A percentile compares a stretch with the other conserved stretches of the same genome.
Evolutionary conservation across 192 early-diverging fungal species (phyloP).

Genomic region (Bifiguratus adelaidae): DNA sequence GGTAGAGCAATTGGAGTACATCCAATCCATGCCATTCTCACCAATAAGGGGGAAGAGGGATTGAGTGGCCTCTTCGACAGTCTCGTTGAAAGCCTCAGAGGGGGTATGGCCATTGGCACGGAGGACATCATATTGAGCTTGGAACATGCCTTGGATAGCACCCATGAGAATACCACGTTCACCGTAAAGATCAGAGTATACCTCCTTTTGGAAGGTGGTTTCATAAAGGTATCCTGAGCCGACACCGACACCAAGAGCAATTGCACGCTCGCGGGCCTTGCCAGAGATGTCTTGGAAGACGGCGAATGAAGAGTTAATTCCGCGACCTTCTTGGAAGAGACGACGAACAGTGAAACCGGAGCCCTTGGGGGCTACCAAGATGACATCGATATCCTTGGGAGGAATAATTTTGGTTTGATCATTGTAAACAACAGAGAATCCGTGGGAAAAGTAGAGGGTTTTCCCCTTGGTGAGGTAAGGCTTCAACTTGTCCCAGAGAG

Average conservation of each 20-base stretch:
- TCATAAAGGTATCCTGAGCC: slow-evolving; percentile 97
- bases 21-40: slow-evolving; percentile 91
- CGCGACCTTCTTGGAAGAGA: slow-evolving; percentile 92
- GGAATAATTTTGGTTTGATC: slow-evolving; percentile 85
- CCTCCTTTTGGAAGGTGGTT: slow-evolving; percentile 95
- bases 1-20: slow-evolving; percentile 97
- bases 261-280: slow-evolving; percentile 86
- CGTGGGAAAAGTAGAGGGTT: slow-evolving; percentile 97
- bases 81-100: slow-evolving; percentile 99
- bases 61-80: slow-evolving; percentile 98
- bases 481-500: slow-evolving; percentile 78
- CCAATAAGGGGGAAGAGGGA: slow-evolving; percentile 94
- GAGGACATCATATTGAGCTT: slow-evolving; percentile 94
- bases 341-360: slow-evolving; percentile 92
- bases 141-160: slow-evolving; percentile 93
- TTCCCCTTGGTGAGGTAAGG: slow-evolving; percentile 90
- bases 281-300: slow-evolving; percentile 91
- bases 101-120: slow-evolving; percentile 89
- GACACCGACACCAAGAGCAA: slow-evolving; percentile 86
- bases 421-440: slow-evolving; percentile 90
- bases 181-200: slow-evolving; percentile 91
- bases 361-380: slow-evolving; percentile 92
- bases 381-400: slow-evolving; percentile 88
- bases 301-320: slow-evolving; percentile 96
- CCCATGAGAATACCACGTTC: slow-evolving; percentile 98